Evolutionary conservation across 148 eudicot genomes (phyloP), one percentile per base, ranked within the genome.

Genomic region (Camellia lanceoleosa): DNA sequence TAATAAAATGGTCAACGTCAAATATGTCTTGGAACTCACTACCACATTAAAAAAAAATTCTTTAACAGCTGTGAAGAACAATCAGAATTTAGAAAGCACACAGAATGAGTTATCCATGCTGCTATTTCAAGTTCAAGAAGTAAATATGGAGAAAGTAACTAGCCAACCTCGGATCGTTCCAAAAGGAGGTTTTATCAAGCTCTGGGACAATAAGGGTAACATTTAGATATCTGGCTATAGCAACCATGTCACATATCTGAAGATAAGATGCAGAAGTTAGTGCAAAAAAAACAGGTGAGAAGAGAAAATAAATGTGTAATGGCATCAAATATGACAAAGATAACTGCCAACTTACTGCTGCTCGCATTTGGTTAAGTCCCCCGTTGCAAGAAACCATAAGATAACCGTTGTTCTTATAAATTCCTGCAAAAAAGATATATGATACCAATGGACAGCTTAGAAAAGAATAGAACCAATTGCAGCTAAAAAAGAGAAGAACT

Each of bases 221-320:
- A 85, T 91, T 91, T 19, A 91, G 76, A 75, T 91, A 80, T 85
- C 91, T 88, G 18, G 94, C 94, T 73, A 91, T 87, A 20, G 87
- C 86, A 66, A 91, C 94, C 94, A 91, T 91, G 86, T 91, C 94
- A 82, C 94, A 91, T 78, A 91, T 91, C 94, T 91, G 90, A 80
- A 82, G 65, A 80, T 42, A 66, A 56, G 70, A 46, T 66, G 19
- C 44, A 66, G 47, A 63, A 15, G 58, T 61, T 52, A n/a, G 51
- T 0, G 19, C 20, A 18, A 71, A 63, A 71, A 71, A 63, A 72
- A n/a, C 14, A 18, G 43, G 41, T 20, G 23, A 76, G 11, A 68
- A 73, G 16, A 41, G 30, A 66, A 42, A n/a, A 41, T 56, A 0
- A 61, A 11, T 55, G 10, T 38, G 30, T 7, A 67, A 47, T 23